These are phyloP conservation scores for Botryotinia narcissicola DNA, from an alignment of 2,329 filamentous ascomycete species.

Conservation along the genomic window DNA sequence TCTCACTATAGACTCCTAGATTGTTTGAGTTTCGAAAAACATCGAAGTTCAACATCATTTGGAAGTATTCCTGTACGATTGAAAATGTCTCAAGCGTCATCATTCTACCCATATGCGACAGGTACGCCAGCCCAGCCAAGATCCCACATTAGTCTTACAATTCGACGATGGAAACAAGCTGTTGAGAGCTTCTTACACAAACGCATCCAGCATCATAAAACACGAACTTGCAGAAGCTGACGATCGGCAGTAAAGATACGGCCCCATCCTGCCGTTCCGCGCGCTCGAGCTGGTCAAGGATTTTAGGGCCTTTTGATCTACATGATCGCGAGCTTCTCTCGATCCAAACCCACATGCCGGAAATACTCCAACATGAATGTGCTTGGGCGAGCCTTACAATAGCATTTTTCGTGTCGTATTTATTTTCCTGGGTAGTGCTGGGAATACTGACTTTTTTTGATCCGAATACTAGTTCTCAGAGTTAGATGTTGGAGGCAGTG, in stretches of 20 bases:
- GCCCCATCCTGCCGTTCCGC: constrained; percentile 8
- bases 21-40: background rate
- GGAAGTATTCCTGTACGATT: background rate
- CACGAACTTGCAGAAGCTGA: constrained; percentile 12
- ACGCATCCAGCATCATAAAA: constrained; percentile 3
- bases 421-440: constrained; percentile 2
- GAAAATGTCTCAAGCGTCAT: background rate
- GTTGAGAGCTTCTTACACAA: background rate
- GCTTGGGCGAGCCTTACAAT: background rate
- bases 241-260: background rate
- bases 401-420: background rate
- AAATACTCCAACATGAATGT: background rate
- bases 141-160: background rate
- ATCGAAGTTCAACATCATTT: background rate
- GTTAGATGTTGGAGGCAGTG: constrained; percentile 18
- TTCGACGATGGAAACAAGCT: background rate
- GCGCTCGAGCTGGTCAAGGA: background rate
- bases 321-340: background rate
- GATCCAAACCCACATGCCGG: background rate
- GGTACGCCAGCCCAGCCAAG: background rate
- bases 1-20: background rate
- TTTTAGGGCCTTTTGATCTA: background rate
- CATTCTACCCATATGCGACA: constrained; percentile 4
- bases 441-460: background rate
- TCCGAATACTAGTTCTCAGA: background rate